Evolutionary conservation across 1,139 yeast genomes (phyloP), one percentile per base, ranked within the genome.

Genomic region (Yarrowia galli): DNA sequence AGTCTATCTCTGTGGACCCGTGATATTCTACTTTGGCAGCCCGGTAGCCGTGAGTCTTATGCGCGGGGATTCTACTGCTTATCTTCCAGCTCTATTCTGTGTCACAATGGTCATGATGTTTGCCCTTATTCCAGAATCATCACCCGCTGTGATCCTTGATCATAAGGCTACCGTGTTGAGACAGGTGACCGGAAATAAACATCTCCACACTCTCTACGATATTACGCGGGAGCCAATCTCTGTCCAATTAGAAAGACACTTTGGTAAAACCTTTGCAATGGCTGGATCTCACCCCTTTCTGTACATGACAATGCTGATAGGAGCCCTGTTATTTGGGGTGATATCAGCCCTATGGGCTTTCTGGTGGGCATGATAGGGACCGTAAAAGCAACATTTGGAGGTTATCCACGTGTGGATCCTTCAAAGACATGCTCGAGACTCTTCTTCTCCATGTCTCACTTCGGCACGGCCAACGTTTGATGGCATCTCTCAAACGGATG

Each of bases 321-420:
- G 49, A n/a, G 38, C 49, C 15, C 9, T 56, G 18, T 18, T 56
- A 49, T 42, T 56, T 40, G 63, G 63, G 8, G 49, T 56, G 63
- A 18, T 56, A 25, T 18, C 48, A 25, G 63, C 63, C 25, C 13
- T 40, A 9, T 56, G 63, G 49, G 63, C 63, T 6, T 13, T 18
- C 15, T 40, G 63, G 63, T 56, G 63, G 63, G 63, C 63, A 12
- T 56, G 63, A 56, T 40, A 56, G 35, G 22, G n/a, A 16, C 8
- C 38, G 18, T 48, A 28, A 16, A 25, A n/a, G 35, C 35, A 46
- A 46, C 20, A 46, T 3, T 25, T 16, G 7, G 51, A 46, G 35
- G 32, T 13, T n/a, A n/a, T 48, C 18, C 42, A 35, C 58, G 28
- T 35, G 42, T 35, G 1, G 42, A 16, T 36, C 20, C 40, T 18